A percentile compares a stretch with the other conserved stretches of the same genome.
Conservation (phyloP, 306 rosid species). For the Casuarina glauca region DNA sequence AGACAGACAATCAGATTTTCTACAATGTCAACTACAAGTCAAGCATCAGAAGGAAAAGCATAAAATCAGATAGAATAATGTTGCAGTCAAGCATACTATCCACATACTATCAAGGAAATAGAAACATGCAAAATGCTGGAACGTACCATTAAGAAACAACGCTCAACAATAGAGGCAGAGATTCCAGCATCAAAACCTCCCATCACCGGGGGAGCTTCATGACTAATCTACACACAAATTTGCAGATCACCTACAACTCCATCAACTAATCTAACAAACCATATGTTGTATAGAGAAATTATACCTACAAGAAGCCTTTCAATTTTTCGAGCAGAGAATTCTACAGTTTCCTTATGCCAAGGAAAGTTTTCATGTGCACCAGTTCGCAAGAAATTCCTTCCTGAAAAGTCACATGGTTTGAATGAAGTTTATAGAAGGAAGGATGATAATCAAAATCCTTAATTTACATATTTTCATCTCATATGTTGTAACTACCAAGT, state of each 20-base stretch:
- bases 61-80: not conserved
- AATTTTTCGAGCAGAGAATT: conserved; percentile 84
- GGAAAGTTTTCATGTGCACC: conserved; percentile 91
- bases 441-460: not conserved
- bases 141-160: conserved; percentile 91
- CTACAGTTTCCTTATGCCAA: conserved; percentile 96
- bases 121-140: conserved; percentile 7
- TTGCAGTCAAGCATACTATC: not conserved
- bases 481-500: not conserved
- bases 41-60: not conserved
- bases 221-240: conserved; percentile 69
- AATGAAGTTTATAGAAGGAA: not conserved
- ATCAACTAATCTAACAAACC: conserved; percentile 1
- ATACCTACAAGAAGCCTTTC: conserved; percentile 91
- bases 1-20: not conserved
- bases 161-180: conserved; percentile 82
- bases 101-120: not conserved
- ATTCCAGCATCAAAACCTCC: conserved; percentile 99
- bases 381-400: conserved; percentile 95
- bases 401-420: conserved; percentile 47
- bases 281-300: conserved; percentile 11
- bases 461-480: not conserved
- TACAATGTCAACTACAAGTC: not conserved
- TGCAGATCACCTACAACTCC: conserved; percentile 18
- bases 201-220: conserved; percentile 84